Conservation (phyloP, 176 grass and related monocot genomes). For the Oryza meyeriana region DNA sequence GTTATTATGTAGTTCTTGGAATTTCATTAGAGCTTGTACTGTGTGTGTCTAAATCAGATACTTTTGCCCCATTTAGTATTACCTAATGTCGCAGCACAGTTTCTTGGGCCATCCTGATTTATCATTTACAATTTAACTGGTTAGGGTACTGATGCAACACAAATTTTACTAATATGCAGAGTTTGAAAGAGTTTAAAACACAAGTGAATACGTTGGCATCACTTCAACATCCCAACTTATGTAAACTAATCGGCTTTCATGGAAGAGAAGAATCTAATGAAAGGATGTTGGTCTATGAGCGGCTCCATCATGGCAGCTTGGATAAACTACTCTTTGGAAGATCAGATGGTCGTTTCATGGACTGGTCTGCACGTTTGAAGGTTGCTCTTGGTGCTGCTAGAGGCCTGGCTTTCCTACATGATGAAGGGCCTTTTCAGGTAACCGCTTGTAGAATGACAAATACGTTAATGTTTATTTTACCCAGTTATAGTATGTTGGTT, state of each 20-base stretch:
- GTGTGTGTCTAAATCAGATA: background rate
- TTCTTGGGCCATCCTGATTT: slow-evolving; percentile 19
- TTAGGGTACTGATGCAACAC: background rate
- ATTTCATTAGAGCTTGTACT: background rate
- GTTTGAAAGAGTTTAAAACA: slow-evolving; percentile 78
- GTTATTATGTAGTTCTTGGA: background rate
- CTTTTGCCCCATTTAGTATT: background rate
- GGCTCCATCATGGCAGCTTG: slow-evolving; percentile 82
- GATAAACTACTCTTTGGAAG: slow-evolving; percentile 73
- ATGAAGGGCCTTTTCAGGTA: slow-evolving; percentile 99
- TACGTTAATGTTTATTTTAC: background rate
- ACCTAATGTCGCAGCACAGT: background rate
- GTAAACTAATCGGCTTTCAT: slow-evolving; percentile 80
- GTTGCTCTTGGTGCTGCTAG: slow-evolving; percentile 78
- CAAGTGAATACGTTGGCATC: slow-evolving; percentile 70
- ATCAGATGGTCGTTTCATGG: slow-evolving; percentile 76
- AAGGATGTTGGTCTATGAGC: slow-evolving; percentile 89
- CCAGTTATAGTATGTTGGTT: background rate
- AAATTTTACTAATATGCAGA: slow-evolving; percentile 45
- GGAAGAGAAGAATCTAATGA: slow-evolving; percentile 73
- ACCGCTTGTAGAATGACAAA: background rate
- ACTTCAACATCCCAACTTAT: slow-evolving; percentile 82
- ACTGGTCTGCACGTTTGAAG: slow-evolving; percentile 88
- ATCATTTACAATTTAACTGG: slow-evolving; percentile 5
- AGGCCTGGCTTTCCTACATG: slow-evolving; percentile 92